Base-by-base conservation (phyloP, 1,139 yeast species). In the Meyerozyma carpophila region DNA sequence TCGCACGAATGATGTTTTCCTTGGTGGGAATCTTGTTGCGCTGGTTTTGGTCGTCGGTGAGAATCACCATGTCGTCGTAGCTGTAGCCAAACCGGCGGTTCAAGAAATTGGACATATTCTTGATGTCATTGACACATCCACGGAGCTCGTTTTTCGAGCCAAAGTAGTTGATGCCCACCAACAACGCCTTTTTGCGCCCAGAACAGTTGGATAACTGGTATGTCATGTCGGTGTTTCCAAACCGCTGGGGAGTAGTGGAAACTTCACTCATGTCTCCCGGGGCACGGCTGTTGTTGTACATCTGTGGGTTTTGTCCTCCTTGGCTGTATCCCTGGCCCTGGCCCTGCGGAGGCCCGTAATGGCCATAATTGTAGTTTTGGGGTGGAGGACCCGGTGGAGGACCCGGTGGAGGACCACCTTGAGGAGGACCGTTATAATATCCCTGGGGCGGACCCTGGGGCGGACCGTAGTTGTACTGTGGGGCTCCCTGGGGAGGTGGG, bases 51-150 rank as follows among this genome's bases (percentile, higher is more conserved):
- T 86, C 94, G 56, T 85, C 95, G 5, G 95, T 86, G 50, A 91
- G 68, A 46, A 88, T 72, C 13, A 91, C 96, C 70, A 91, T 89
- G 59, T 91, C 95, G 24, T 84, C 91, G 53, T 75, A 70, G 28
- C 65, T 58, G 63, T 87, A 91, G 0, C 96, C 96, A 55, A 75
- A 81, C 37, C 71, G 61, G 44, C 70, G 68, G 34, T 78, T 70
- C 51, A 84, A 65, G 54, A 81, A 84, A 40, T 63, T 61, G 53
- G 75, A 70, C 75, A 84, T 81, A 60, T 81, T 83, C 52, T 76
- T 71, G 31, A 80, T 87, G 63, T 85, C 94, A 57, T 91, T 91
- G 62, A 91, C 86, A 63, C 97, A 90, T 1, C 98, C 98, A 44
- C 84, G 70, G 48, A 91, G 70, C 50, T 76, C 82, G 60, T 81